Percentiles rank a stretch among this genome's conserved stretches.
Evolutionary conservation across 2,329 filamentous ascomycete genomes (phyloP).

Genomic region (Colletotrichum melonis): DNA sequence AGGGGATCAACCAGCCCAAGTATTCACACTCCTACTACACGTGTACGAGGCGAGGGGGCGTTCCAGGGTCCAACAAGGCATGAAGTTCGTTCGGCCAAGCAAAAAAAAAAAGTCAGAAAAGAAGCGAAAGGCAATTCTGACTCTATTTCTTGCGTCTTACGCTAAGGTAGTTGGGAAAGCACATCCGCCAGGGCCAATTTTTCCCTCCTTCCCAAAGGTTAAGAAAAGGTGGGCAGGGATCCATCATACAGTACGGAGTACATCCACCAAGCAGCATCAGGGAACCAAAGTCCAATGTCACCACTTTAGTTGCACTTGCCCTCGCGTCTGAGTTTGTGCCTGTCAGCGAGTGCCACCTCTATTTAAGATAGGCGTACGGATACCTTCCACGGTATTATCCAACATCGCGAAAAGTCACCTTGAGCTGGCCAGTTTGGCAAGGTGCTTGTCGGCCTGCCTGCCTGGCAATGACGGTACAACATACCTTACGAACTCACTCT

Average conservation of each 20-base stretch:
- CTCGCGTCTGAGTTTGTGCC: not conserved
- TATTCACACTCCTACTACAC: not conserved
- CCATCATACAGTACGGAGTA: not conserved
- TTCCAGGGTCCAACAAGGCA: constrained; percentile 13
- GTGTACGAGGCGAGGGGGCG: not conserved
- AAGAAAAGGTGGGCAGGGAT: not conserved
- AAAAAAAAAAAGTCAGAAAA: not conserved
- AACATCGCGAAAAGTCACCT: not conserved
- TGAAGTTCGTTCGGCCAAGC: not conserved
- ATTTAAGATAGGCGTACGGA: not conserved
- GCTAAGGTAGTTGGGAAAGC: constrained; percentile 3
- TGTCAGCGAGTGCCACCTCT: not conserved
- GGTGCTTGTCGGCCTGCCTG: not conserved
- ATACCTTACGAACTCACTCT: not conserved
- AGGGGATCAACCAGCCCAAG: not conserved
- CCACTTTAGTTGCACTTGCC: not conserved
- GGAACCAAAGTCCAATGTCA: not conserved
- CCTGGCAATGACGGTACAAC: not conserved
- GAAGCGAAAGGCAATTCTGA: constrained; percentile 18
- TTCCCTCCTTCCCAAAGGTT: not conserved
- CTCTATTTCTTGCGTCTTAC: constrained; percentile 6
- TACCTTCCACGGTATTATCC: not conserved
- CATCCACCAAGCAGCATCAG: too few relatives aligned
- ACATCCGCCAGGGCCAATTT: not conserved
- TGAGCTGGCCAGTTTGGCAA: not conserved